Base-by-base conservation (phyloP, 208 protist genomes). In the Naegleria lovaniensis region DNA sequence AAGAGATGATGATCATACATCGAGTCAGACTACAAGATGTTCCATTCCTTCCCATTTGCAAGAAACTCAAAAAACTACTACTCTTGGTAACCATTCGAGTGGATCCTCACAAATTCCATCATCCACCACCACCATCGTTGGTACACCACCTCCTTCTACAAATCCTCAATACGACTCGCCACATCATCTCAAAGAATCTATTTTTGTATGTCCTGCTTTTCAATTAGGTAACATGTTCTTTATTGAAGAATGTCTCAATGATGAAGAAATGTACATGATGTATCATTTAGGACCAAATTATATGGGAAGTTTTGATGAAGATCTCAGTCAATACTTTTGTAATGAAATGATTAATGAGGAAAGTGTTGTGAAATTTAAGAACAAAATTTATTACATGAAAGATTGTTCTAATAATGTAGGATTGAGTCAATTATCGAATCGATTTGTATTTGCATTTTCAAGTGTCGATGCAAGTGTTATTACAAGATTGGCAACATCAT, bases 211-310 rank as follows among this genome's bases (percentile, higher is more conserved):
- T 36, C 67, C 67, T 48, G 83, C 85, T 29, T 89, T 67, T 40
- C 85, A 89, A 89, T 6, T 89, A 29, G 85, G 85, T 29, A 89
- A 89, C 48, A 40, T 67, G 13, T 67, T 67, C 36, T 48, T 89
- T 6, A 22, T 89, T 19, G 85, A 89, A 29, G 85, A 41, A 38
- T 39, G 25, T 39, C 25, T 89, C 3, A 67, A 39, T 67, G 85
- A 52, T 39, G 15, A 38, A 67, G 85, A 89, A 89, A 40, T 67
- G 51, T 89, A 89, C 29, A 89, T 67, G 48, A 89, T 89, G 6
- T 89, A 89, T 67, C 36, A 67, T 40, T 67, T 89, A 40, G 85
- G 85, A 40, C 85, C 85, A 41, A 89, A 89, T 67, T 89, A 89
- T 67, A 40, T 89, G 25, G 85, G 85, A 22, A 89, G 4, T 38